A percentile compares a stretch with the other conserved stretches of the same genome.
phyloP scores from a whole-genome alignment of 2,329 filamentous ascomycete species.

The Lecanosticta acicola region DNA sequence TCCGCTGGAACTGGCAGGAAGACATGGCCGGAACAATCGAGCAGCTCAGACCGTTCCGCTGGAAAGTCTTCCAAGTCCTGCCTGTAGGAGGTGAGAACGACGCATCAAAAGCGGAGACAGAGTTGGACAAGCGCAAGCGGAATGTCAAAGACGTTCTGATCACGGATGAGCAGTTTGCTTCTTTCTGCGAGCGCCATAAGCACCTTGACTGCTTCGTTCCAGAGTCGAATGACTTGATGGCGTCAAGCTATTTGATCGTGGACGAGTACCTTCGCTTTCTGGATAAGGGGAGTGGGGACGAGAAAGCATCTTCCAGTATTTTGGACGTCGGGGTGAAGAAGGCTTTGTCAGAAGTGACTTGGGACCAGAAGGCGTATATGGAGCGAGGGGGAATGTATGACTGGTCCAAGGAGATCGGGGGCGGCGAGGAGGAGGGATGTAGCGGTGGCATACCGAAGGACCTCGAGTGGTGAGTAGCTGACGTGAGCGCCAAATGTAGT shows the following conservation, averaged over 20 bases:
- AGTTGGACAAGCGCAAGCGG: conserved; percentile 19
- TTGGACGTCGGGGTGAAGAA: conserved; percentile 45
- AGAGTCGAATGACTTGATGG: conserved; percentile 49
- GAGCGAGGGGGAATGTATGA: conserved; percentile 47
- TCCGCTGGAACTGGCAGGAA: conserved; percentile 46
- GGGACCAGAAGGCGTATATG: conserved; percentile 43
- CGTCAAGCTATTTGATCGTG: conserved; percentile 47
- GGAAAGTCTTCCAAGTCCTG: conserved; percentile 54
- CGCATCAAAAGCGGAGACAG: conserved; percentile 18
- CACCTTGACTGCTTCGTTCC: conserved; percentile 42
- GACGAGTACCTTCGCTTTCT: conserved; percentile 51
- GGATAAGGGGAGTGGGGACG: conserved; percentile 37
- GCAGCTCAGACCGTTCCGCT: conserved; percentile 45
- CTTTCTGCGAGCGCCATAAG: conserved; percentile 44
- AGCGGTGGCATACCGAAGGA: conserved; percentile 5
- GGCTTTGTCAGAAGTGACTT: conserved; percentile 43
- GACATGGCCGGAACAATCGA: conserved; percentile 34
- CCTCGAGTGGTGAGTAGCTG: conserved; percentile 9
- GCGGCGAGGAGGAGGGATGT: conserved; percentile 4
- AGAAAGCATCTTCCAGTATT: conserved; percentile 34
- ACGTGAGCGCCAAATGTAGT: not conserved
- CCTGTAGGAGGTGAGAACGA: conserved; percentile 52
- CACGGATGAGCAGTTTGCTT: conserved; percentile 42
- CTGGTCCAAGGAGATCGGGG: conserved; percentile 31
- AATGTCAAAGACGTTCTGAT: conserved; percentile 44